These are phyloP conservation scores for Elsinoe australis DNA, from an alignment of 2,329 filamentous ascomycete species.

Conservation along the genomic window DNA sequence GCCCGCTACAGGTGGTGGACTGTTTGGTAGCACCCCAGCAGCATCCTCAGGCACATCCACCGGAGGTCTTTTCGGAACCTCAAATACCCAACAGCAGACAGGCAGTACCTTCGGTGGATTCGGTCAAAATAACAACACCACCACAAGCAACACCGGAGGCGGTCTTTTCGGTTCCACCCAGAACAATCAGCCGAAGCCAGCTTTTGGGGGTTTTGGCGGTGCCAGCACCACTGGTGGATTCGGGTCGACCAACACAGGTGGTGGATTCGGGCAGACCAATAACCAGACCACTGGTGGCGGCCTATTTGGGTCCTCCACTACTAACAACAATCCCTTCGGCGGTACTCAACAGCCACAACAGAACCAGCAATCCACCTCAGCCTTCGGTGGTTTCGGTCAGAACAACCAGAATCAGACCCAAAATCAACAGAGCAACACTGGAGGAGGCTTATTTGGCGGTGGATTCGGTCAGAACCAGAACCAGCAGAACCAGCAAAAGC, in stretches of 20 bases:
- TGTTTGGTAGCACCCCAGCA: conserved; percentile 22
- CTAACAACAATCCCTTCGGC: conserved; percentile 26
- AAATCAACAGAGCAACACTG: conserved; percentile 20
- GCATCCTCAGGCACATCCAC: conserved; percentile 22
- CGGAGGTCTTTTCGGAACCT: conserved; percentile 28
- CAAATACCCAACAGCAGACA: conserved; percentile 32
- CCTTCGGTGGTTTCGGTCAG: conserved; percentile 22
- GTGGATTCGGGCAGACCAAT: conserved; percentile 30
- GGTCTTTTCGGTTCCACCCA: conserved; percentile 20
- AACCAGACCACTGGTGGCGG: conserved; percentile 28
- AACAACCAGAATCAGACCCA: conserved; percentile 24
- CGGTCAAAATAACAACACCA: conserved; percentile 29
- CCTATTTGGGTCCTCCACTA: conserved; percentile 25
- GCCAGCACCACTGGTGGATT: conserved; percentile 29
- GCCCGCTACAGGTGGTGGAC: conserved; percentile 22
- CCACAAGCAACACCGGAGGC: conserved; percentile 13
- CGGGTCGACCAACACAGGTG: conserved; percentile 20
- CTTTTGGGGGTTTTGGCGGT: conserved; percentile 23
- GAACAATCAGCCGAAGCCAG: conserved; percentile 21
- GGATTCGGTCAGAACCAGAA: conserved; percentile 19
- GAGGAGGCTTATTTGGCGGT: conserved; percentile 21
- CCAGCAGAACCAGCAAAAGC: conserved; percentile 40
- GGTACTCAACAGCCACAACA: conserved; percentile 26
- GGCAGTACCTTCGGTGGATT: conserved; percentile 23
- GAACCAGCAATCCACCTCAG: conserved; percentile 23